These are phyloP conservation scores for Oemleria cerasiformis DNA, from an alignment of 306 rosid species.

Conservation along the genomic window DNA sequence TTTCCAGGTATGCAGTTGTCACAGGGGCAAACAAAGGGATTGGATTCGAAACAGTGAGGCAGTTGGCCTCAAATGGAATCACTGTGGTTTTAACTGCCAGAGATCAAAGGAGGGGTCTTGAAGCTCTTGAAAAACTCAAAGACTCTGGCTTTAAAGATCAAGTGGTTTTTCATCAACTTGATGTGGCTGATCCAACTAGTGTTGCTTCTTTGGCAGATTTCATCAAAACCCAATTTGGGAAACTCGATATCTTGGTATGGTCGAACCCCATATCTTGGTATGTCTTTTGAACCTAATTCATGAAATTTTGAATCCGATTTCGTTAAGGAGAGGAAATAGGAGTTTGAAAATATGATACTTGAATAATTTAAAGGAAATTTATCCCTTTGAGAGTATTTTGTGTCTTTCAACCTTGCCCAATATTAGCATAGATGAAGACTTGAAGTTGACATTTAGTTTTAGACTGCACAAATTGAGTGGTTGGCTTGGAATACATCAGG, in stretches of 20 bases:
- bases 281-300: neutral
- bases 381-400: no score
- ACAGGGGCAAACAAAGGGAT: slow-evolving; percentile 41
- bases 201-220: slow-evolving; percentile 22
- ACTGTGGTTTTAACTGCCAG: slow-evolving; percentile 35
- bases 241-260: slow-evolving; percentile 38
- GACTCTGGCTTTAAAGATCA: slow-evolving; percentile 7
- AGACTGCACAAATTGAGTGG: neutral
- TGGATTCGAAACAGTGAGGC: slow-evolving; percentile 26
- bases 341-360: neutral
- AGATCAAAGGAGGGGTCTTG: slow-evolving; percentile 29
- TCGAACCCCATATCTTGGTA: neutral
- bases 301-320: neutral
- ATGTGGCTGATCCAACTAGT: slow-evolving; percentile 27
- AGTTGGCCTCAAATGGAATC: slow-evolving; percentile 34
- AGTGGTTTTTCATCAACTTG: slow-evolving; percentile 35
- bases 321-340: neutral
- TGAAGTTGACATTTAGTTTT: neutral
- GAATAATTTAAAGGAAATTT: no score
- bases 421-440: no score
- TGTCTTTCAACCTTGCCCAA: no score
- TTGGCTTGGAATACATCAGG: neutral
- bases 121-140: slow-evolving; percentile 27
- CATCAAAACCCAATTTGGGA: slow-evolving; percentile 27
- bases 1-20: slow-evolving; percentile 5